Base-by-base conservation (phyloP, 2,329 filamentous ascomycete species). In the Pseudonectria foliicola region DNA sequence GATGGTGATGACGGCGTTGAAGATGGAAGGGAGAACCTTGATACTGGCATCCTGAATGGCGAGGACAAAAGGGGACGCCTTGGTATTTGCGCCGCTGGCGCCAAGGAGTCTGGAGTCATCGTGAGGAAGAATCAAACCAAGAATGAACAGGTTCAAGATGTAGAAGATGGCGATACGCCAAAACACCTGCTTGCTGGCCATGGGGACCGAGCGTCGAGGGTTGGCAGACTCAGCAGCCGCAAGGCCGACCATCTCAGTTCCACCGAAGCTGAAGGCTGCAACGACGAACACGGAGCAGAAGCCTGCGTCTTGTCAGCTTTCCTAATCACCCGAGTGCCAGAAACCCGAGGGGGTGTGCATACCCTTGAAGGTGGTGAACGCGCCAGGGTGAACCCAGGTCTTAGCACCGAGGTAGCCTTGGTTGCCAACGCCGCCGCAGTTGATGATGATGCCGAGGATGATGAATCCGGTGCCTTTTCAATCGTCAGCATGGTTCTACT, bases 121-220 rank as follows among this genome's bases (percentile, higher is more conserved):
- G 58, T 82, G 87, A 0, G 82, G 83, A 0, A 95, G 85, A 4
- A 95, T 69, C 1, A 94, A 72, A 25, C 90, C 87, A 39, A 95
- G 78, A 5, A 95, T 67, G 13, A 79, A 78, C 10, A 95, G 71
- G 3, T 85, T 85, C 14, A 93, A 77, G 34, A 95, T 71, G 64
- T 95, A 95, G 67, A 95, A 95, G 40, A 93, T 71, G 7, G 80
- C 77, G 55, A 95, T 94, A 54, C 89, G 82, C 89, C 89, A 95
- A 60, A 95, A 95, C 13, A 95, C 87, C 59, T 94, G 88, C 65
- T 93, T 94, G 54, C 90, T 81, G 15, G 89, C 89, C 2, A 78
- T 85, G 0, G 89, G 89, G 2, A 95, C 72, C 3, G 82, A 84
- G 55, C 89, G 85, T 38, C 82, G 74, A 4, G 84, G 84, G 52